Base-by-base conservation (phyloP, 2,329 filamentous ascomycete species). In the Colletotrichum sp. region DNA sequence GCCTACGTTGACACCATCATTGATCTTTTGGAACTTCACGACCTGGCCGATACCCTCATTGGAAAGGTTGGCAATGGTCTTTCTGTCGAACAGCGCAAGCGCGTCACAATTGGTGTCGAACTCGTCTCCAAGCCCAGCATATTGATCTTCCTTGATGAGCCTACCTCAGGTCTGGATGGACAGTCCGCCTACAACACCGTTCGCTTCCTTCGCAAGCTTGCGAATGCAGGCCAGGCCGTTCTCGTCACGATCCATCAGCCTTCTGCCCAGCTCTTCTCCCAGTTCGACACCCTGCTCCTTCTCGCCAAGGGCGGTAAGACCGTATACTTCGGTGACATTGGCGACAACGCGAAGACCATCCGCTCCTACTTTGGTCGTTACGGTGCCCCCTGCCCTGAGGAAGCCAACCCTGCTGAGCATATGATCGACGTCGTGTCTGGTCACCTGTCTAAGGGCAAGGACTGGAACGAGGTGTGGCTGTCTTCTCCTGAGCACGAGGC, bases 1-100 rank as follows among this genome's bases (percentile, higher is more conserved):
- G 89, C 88, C 5, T 96, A 96, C 76, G 94, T 96, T 11, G 90
- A 95, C 64, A 93, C 94, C 73, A 93, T 96, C 51, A 94, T 97
- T 78, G 93, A 94, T 77, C 82, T 89, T 0, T 79, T 90, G 1
- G 87, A 89, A 72, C 82, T 90, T 6, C 82, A 85, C 51, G 84
- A 87, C n/a, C 79, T 89, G 6, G 84, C 83, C 3, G 83, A 89
- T 66, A 87, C 87, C 0, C 79, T 89, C 0, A 87, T 90, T 31
- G 87, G 87, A 2, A 75, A 79, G 11, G 79, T 85, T 3, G 93
- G 93, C 62, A 82, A 83, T 6, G 86, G 87, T 2, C 74, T 92
- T 15, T 89, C 87, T 47, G 85, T 88, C 3, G 87, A 89, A 72
- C 87, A 89, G 79, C 83, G 87, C 51, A 89, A 89, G 80, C 85